Evolutionary conservation across 805 yeast species (phyloP), one percentile per base, ranked within the genome.

Genomic region (Candida coleopterorum): DNA sequence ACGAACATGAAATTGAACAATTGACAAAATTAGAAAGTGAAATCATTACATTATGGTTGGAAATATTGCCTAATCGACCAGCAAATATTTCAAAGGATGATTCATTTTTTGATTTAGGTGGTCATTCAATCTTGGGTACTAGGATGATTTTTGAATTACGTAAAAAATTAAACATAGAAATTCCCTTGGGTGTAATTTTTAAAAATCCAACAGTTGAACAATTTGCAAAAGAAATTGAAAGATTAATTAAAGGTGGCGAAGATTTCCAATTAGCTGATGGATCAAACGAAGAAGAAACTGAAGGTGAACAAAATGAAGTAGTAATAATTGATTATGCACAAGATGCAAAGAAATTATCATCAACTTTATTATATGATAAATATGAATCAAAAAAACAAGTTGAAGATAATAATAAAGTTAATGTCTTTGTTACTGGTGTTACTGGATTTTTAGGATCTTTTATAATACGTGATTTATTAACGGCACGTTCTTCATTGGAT

Each of bases 371-470:
- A 50, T 63, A 63, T 29, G 32, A 51, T 18, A 52, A 60, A 3
- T 86, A 70, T 52, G 68, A 60, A 40, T 73, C 79, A 3, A 70
- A 67, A 38, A 53, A 43, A 9, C 48, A 50, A 37, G 50, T 65
- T 21, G 41, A 62, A 14, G 64, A 58, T 28, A 49, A 59, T 9
- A 55, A 64, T 3, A 53, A 61, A 27, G 47, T 77, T 16, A 79
- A 75, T 43, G 85, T 88, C 2, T 87, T 93, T 49, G 77, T 93
- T 29, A 93, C 99, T 18, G 99, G 99, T 55, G 85, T 81, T 25
- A 94, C 98, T 25, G 99, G 99, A 2, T 93, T 90, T 76, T 65
- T 93, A 39, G 99, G 99, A 23, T 78, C 97, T 1, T 93, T 83
- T 58, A 80, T 93, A 34, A 61, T 93, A 30, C 72, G 85, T 22